These are phyloP conservation scores for Ogataea kodamae DNA, from an alignment of 805 yeast species.

Conservation along the genomic window DNA sequence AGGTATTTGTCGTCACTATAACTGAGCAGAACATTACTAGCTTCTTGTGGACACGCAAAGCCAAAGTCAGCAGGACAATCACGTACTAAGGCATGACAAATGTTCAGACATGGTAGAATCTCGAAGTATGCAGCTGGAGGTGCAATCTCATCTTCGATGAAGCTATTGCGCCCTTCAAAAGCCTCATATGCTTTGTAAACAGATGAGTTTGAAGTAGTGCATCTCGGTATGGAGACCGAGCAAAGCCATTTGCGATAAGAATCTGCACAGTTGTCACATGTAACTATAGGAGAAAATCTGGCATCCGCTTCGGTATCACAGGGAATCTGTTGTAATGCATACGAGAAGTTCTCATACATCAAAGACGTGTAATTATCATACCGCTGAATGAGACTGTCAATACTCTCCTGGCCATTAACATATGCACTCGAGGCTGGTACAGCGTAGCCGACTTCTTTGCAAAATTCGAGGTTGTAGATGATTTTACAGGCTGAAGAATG, in stretches of 20 bases:
- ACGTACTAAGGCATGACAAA: conserved; percentile 73
- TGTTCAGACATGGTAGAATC: conserved; percentile 79
- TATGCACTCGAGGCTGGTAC: conserved; percentile 54
- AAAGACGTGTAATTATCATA: conserved; percentile 64
- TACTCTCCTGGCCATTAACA: conserved; percentile 29
- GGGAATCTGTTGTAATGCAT: conserved; percentile 69
- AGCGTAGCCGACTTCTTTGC: conserved; percentile 79
- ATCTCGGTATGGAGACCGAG: conserved; percentile 82
- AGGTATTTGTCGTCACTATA: conserved; percentile 37
- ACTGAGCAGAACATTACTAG: conserved; percentile 36
- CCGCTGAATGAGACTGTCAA: conserved; percentile 36
- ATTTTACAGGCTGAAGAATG: conserved; percentile 60
- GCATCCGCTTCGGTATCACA: conserved; percentile 70
- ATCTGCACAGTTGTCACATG: conserved; percentile 67
- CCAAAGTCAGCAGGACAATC: conserved; percentile 80
- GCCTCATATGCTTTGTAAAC: conserved; percentile 46
- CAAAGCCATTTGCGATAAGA: conserved; percentile 88
- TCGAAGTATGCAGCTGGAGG: conserved; percentile 67
- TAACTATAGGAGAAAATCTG: conserved; percentile 66
- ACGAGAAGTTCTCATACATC: conserved; percentile 62
- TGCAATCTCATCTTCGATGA: conserved; percentile 49
- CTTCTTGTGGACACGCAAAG: conserved; percentile 64
- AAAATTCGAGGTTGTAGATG: conserved; percentile 71
- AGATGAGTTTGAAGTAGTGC: conserved; percentile 50
- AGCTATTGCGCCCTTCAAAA: conserved; percentile 55